A percentile compares a stretch with the other conserved stretches of the same genome.
These are phyloP conservation scores for Monosporascus sp. DNA, from an alignment of 2,329 filamentous ascomycete genomes.

Conservation along the genomic window DNA sequence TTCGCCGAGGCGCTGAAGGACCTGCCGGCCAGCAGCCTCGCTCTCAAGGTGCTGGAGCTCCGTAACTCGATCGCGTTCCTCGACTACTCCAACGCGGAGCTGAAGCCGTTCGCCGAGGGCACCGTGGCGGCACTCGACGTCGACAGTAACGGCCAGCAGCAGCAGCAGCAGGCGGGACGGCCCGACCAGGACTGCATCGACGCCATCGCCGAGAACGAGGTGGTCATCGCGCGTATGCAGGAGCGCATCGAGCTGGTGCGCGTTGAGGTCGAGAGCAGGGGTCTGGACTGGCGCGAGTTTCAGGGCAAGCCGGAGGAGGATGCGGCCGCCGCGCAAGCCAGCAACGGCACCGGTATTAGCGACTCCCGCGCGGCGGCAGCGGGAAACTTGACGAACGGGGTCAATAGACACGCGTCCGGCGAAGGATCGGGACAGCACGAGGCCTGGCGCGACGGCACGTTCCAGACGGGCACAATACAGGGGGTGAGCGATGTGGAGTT, in stretches of 20 bases:
- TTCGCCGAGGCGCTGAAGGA: constrained; percentile 64
- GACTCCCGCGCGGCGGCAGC: constrained; percentile 1
- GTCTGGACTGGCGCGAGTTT: constrained; percentile 53
- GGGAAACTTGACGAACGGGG: constrained; percentile 13
- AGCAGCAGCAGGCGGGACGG: constrained; percentile 18
- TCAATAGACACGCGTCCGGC: constrained; percentile 17
- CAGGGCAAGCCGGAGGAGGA: constrained; percentile 39
- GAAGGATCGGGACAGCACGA: constrained; percentile 23
- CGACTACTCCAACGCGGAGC: constrained; percentile 67
- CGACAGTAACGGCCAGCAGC: constrained; percentile 9
- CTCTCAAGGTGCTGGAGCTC: constrained; percentile 71
- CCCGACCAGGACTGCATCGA: constrained; percentile 68
- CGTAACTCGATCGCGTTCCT: constrained; percentile 71
- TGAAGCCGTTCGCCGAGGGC: constrained; percentile 61
- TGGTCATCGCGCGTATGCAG: constrained; percentile 62
- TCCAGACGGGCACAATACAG: constrained; percentile 53
- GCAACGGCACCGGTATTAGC: not conserved
- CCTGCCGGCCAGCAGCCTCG: constrained; percentile 61
- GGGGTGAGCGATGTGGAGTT: constrained; percentile 56
- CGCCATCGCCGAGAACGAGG: constrained; percentile 67
- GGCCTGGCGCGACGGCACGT: constrained; percentile 60
- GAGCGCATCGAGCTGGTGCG: constrained; percentile 60
- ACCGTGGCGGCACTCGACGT: constrained; percentile 27
- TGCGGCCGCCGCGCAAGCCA: constrained; percentile 6
- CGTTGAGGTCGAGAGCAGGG: constrained; percentile 57